These are phyloP conservation scores for Vigna reflexopilosa DNA, from an alignment of 306 rosid species.

Conservation along the genomic window DNA sequence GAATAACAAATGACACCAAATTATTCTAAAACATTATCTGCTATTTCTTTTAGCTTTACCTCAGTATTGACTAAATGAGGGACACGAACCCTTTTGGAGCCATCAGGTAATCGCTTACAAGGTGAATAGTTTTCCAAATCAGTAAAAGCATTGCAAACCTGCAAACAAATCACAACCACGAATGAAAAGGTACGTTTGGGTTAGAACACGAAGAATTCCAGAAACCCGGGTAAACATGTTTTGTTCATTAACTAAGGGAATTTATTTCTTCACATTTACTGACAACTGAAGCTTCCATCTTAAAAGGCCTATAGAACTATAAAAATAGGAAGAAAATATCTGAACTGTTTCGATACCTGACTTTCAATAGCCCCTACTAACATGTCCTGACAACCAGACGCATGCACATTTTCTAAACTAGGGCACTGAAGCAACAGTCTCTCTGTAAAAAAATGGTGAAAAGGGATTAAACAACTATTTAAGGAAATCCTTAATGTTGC, in stretches of 20 bases:
- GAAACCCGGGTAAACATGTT: neutral
- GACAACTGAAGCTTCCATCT: constrained; percentile 3
- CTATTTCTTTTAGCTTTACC: constrained; percentile 50
- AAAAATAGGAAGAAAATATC: constrained; percentile 12
- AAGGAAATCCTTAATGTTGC: neutral
- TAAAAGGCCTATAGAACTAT: constrained; percentile 8
- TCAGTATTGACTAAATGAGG: constrained; percentile 61
- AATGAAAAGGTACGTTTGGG: constrained; percentile 15
- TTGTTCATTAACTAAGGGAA: neutral
- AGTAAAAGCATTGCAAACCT: constrained; percentile 59
- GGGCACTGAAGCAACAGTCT: constrained; percentile 85
- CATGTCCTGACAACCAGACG: constrained; percentile 71
- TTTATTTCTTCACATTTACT: neutral
- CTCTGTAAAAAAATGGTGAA: constrained; percentile 53
- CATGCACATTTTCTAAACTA: constrained; percentile 77
- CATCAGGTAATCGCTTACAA: constrained; percentile 84
- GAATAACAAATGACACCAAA: neutral
- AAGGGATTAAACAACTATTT: neutral
- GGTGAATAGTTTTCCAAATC: constrained; percentile 61
- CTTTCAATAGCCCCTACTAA: constrained; percentile 65
- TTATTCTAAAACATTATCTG: constrained; percentile 4
- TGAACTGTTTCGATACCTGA: constrained; percentile 68
- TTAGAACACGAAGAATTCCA: constrained; percentile 11
- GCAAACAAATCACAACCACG: constrained; percentile 42
- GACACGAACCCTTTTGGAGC: constrained; percentile 87